phyloP scores from a whole-genome alignment of 1,139 yeast genomes.

The Pichia sp. region DNA sequence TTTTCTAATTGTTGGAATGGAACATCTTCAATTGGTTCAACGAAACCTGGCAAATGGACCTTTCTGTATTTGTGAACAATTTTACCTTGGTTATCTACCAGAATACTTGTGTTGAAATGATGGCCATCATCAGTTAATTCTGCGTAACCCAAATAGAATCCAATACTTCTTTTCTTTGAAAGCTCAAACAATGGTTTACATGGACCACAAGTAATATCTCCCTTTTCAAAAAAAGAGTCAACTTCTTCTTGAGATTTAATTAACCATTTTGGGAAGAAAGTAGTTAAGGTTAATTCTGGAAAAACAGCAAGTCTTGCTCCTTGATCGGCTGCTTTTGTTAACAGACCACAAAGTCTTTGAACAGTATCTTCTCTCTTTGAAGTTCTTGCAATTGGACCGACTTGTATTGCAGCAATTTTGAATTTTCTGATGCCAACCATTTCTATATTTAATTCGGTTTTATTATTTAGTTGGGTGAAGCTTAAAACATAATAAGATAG shows the following conservation, averaged over 20 bases:
- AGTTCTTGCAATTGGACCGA: slow-evolving; percentile 19
- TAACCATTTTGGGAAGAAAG: slow-evolving; percentile 29
- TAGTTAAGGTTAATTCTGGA: slow-evolving; percentile 30
- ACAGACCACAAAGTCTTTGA: slow-evolving; percentile 26
- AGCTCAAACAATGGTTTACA: slow-evolving; percentile 31
- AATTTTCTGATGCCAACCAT: slow-evolving; percentile 13
- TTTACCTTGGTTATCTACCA: slow-evolving; percentile 27
- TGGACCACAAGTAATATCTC: slow-evolving; percentile 30
- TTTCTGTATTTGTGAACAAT: slow-evolving; percentile 15
- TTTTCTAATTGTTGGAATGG: slow-evolving; percentile 35
- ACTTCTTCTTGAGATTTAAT: slow-evolving; percentile 32
- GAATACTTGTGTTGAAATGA: slow-evolving; percentile 31
- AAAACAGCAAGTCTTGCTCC: slow-evolving; percentile 28
- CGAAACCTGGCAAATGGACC: slow-evolving; percentile 34
- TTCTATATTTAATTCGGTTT: background rate
- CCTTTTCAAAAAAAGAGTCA: slow-evolving; percentile 32
- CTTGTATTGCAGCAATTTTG: slow-evolving; percentile 19
- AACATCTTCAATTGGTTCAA: slow-evolving; percentile 25
- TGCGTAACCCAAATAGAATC: slow-evolving; percentile 35
- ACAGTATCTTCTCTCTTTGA: slow-evolving; percentile 30
- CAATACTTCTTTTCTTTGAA: slow-evolving; percentile 28
- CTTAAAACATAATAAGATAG: background rate
- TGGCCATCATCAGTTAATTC: slow-evolving; percentile 34
- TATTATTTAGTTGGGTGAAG: background rate
- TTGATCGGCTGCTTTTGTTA: slow-evolving; percentile 25